Base-by-base conservation (phyloP, 2,329 filamentous ascomycete species). In the Cercospora sp. region DNA sequence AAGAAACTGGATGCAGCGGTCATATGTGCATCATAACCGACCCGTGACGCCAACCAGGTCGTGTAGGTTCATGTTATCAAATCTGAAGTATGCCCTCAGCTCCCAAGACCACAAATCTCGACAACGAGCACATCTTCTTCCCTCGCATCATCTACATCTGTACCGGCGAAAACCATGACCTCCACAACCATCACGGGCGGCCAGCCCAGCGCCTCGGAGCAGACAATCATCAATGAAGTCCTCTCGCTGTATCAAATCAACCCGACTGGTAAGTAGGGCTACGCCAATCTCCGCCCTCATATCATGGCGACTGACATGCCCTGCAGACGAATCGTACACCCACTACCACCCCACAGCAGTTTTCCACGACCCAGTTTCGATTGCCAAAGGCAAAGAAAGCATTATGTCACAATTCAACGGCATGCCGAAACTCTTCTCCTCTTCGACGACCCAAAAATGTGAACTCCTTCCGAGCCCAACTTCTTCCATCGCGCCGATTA, bases 341-440 rank as follows among this genome's bases (percentile, higher is more conserved):
- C 72, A 75, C 63, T 75, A 75, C 62, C 71, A 68, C 55, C 33
- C 63, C 40, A 68, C 69, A 31, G 74, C 74, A 23, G 63, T 72
- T 61, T 75, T 75, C 71, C 74, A 75, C 60, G 74, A 75, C 59
- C 74, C 74, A 1, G 74, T 75, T 20, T 73, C 70, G 20, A 75
- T 75, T 16, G 74, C 74, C 28, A 68, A 73, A 36, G 73, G 73
- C 57, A 69, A 72, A 16, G 69, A 73, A 16, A 73, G 72, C 64
- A 74, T 75, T 60, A 73, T 72, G 66, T 70, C 66, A 2, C 74
- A 75, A 31, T 75, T 75, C 69, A 75, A 75, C 48, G 73, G 74
- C 60, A 75, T 75, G 74, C 73, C 73, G 28, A 75, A 74, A 68
- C 69, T 75, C 42, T 75, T 75, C 68, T 66, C 68, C 13, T 45